These are phyloP conservation scores for Tetracladium maxilliforme DNA, from an alignment of 2,329 filamentous ascomycete species.

Conservation along the genomic window DNA sequence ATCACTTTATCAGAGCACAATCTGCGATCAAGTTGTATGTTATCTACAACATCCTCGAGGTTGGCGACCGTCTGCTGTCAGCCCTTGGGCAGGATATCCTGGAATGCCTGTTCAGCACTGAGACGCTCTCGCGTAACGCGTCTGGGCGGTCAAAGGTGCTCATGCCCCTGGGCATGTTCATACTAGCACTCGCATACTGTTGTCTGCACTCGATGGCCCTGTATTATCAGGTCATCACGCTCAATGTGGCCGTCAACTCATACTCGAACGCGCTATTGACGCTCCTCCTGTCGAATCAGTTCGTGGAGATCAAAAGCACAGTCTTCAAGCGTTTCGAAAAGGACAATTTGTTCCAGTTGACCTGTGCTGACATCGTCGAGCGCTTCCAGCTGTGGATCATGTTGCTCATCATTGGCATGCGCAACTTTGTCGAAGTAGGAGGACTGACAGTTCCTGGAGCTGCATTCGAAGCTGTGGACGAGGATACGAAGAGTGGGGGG, in stretches of 20 bases:
- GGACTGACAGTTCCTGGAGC: constrained; percentile 49
- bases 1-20: constrained; percentile 91
- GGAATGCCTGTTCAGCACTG: constrained; percentile 86
- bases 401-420: constrained; percentile 87
- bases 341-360: constrained; percentile 91
- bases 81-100: constrained; percentile 92
- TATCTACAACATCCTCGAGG: constrained; percentile 94
- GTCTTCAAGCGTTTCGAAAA: constrained; percentile 99
- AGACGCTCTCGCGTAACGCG: constrained; percentile 76
- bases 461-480: constrained; percentile 25
- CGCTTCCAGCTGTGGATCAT: constrained; percentile 97
- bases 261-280: constrained; percentile 94
- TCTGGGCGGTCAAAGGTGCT: constrained; percentile 85
- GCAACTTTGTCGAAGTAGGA: constrained; percentile 92
- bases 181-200: constrained; percentile 76
- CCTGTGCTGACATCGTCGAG: constrained; percentile 92
- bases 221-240: constrained; percentile 94
- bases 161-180: constrained; percentile 80
- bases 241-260: constrained; percentile 96
- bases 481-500: constrained; percentile 37
- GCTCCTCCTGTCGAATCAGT: constrained; percentile 88
- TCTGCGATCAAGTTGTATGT: constrained; percentile 97
- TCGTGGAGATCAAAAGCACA: constrained; percentile 95
- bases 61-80: constrained; percentile 76
- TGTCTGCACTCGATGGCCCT: constrained; percentile 74